Evolutionary conservation across 2,329 filamentous ascomycete species (phyloP), one percentile per base, ranked within the genome.

Genomic region (Conoideocrella luteorostrata): DNA sequence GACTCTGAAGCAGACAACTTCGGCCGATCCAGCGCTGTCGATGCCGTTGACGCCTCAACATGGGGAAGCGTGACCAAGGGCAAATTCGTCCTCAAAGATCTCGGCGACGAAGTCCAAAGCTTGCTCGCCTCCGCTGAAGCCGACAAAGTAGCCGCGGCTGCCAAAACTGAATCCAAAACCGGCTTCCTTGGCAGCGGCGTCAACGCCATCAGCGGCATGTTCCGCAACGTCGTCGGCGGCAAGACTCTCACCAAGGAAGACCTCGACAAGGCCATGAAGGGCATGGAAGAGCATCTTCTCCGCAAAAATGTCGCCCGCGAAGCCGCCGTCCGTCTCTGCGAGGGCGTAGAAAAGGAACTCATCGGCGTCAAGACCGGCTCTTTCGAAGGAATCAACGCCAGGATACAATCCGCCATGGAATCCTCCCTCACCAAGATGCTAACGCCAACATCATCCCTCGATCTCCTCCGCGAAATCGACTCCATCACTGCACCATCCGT

Each of bases 221-320:
- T 98, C 71, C 82, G 88, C 52, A 97, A 96, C 60, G 85, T 98
- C 30, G 85, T 98, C 1, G 93, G 93, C 43, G 93, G 94, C 50
- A 96, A 96, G 71, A 88, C 84, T 1, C 69, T 98, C 57, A 94
- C 88, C 1, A 87, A 89, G 62, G 80, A 86, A 51, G 91, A 97
- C 58, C 75, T 98, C 18, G 85, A 88, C 49, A 95, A 94, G 63
- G 87, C 93, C 2, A 82, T 98, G 69, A 93, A 91, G 66, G 86
- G 85, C 24, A 96, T 98, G 88, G 88, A 96, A 61, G 88, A 95
- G 45, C 91, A 97, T 62, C 72, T 98, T 6, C 68, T 98, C 47
- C 83, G 85, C 67, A 98, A 98, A 72, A 98, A 98, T 57, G 90
- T 98, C 22, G 93, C 93, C 0, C 85, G 88, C 42, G 93, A 97